Base-by-base conservation (phyloP, 129 eudicot species). In the Saposhnikovia divaricata region DNA sequence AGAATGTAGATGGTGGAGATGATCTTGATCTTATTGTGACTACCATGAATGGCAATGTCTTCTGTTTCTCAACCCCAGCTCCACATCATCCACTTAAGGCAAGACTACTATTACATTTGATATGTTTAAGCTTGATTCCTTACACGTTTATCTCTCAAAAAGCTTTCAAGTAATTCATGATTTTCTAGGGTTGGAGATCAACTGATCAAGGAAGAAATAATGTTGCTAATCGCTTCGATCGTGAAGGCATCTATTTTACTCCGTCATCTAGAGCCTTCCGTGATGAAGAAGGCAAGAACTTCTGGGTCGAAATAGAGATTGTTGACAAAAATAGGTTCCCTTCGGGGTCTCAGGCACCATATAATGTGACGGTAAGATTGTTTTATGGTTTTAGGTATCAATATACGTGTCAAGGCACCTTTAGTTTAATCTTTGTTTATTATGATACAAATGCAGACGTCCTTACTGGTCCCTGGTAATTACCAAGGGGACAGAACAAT, bases 11-110 rank as follows among this genome's bases (percentile, higher is more conserved):
- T 80, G 99, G 99, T 78, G 99, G 99, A 80, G 98, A 96, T 84
- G 99, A 96, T 85, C 97, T 96, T 82, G 99, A 96, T 90, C 97
- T 96, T 69, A 87, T 96, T 44, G 99, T 96, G 76, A 85, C 98
- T 57, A 96, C 99, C 80, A 92, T 96, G 99, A 96, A 96, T 74
- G 99, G 99, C 81, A 96, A 96, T 71, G 99, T 96, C 80, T 96
- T 92, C 50, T 96, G 99, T 90, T 96, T 96, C 80, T 96, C 99
- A 10, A 96, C 97, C 43, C 98, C 98, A 71, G 76, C 95, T 48
- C 92, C 98, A 44, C 92, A 96, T 84, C 98, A 96, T 88, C 98
- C 98, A 27, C 97, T 96, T 82, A 96, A 96, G 98, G 99, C 66
- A 89, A n/a, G 88, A 78, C 71, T 37, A 47, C 47, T 46, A 70